Evolutionary conservation across 345 rosid genomes (phyloP), one percentile per base, ranked within the genome.

Genomic region (Noccaea caerulescens): DNA sequence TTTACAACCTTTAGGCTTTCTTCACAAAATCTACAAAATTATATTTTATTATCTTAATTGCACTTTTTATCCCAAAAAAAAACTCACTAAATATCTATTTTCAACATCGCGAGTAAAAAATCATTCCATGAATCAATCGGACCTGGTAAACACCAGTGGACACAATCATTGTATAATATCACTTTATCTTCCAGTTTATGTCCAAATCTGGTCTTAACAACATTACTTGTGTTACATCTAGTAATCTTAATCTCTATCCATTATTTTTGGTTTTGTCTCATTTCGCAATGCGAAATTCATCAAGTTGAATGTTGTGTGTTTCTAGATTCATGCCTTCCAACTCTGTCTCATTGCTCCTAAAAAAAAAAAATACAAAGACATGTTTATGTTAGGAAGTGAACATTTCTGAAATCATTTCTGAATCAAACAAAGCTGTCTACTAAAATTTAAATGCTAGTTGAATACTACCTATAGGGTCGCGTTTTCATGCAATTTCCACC

Each of bases 131-230:
- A 49, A 51, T 91, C 97, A 71, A 91, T 85, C 0, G 97, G 95
- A 7, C 97, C 97, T 6, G 95, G 97, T 75, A 88, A 73, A 86
- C 95, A 91, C 97, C 95, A 88, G 59, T 91, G 97, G 38, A 91
- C 97, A 39, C 93, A 88, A 67, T 91, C 95, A 58, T 87, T 89
- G 72, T 87, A 81, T 71, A 91, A 53, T 1, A 87, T 82, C 50
- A 85, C 95, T 3, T 88, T 91, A 58, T 84, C 93, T 25, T 84
- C 75, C 0, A 78, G 81, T 84, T 76, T 75, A 47, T 91, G 93
- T 34, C 97, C 93, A 63, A 76, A 88, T 58, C 95, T 3, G 88
- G 87, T 55, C 97, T 76, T 69, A 88, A 49, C 69, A 82, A 41
- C 73, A 78, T 76, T 3, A 82, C 85, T 42, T 81, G 76, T 5